Base-by-base conservation (phyloP, 768 basidiomycete species). In the Russula olivacea region DNA sequence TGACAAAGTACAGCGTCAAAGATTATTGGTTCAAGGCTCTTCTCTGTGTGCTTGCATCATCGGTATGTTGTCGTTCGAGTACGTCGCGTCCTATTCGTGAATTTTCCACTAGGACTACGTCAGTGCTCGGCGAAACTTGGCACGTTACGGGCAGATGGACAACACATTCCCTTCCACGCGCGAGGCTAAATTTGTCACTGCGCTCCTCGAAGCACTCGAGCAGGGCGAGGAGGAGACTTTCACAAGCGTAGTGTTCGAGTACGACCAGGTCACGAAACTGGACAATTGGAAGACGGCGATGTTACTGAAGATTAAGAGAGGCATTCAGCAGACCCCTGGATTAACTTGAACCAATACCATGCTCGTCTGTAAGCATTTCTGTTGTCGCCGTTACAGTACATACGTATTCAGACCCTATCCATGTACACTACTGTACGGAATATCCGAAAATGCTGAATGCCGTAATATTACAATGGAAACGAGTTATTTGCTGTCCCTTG, bases 1-100 rank as follows among this genome's bases (percentile, higher is more conserved):
- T 98, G 69, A 98, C 97, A n/a, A 94, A 93, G 74, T 99, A 98
- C 77, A 93, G 90, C 65, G 97, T 98, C 69, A 98, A 98, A 77
- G 97, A 98, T 68, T 96, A 96, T 71, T 98, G 94, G 93, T 79
- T 98, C 40, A 81, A 86, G 69, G 82, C 93, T 3, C 84, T 84
- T 38, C 77, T 99, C 23, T 98, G 97, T 72, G 89, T 89, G 17
- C 78, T 98, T 59, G 96, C 94, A 8, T 86, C 88, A 81, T 81
- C 80, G 64, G 96, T 96, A 75, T 68, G 89, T 76, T 36, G 43
- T 45, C 32, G n/a, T 40, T 58, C 43, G 30, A 19, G 38, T 55
- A n/a, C 23, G 15, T 47, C 19, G 7, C 32, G 14, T 58, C 3
- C 58, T 36, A 10, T 40, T 17, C 10, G 25, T 32, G 28, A 45